These are phyloP conservation scores for Schizophyllum amplum DNA, from an alignment of 1,284 basidiomycete genomes.

Conservation along the genomic window DNA sequence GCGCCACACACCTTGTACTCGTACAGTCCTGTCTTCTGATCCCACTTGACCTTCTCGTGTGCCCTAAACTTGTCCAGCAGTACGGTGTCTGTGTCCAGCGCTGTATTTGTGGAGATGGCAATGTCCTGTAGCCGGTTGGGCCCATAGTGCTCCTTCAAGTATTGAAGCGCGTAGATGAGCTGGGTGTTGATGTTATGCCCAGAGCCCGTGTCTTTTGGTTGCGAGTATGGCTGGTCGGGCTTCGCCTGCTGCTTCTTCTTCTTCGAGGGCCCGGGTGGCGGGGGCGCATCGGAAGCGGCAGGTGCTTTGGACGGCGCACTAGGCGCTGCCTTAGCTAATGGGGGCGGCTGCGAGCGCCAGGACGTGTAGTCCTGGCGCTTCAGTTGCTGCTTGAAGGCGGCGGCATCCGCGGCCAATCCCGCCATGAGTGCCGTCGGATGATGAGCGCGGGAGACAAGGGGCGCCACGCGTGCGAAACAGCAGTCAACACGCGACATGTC, in stretches of 20 bases:
- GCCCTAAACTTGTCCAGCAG: slow-evolving; percentile 72
- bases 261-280: no score
- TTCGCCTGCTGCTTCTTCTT: slow-evolving; percentile 44
- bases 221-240: slow-evolving; percentile 43
- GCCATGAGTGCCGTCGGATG: slow-evolving; percentile 44
- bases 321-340: slow-evolving; percentile 13
- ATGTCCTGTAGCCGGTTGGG: slow-evolving; percentile 84
- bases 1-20: slow-evolving; percentile 69
- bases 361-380: slow-evolving; percentile 59
- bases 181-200: slow-evolving; percentile 82
- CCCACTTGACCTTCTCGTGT: slow-evolving; percentile 74
- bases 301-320: slow-evolving; percentile 23
- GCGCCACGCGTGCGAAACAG: background rate
- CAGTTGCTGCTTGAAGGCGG: slow-evolving; percentile 56
- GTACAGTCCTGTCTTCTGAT: slow-evolving; percentile 78
- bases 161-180: slow-evolving; percentile 76
- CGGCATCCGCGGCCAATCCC: slow-evolving; percentile 53
- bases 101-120: slow-evolving; percentile 70
- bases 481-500: background rate
- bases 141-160: slow-evolving; percentile 63
- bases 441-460: background rate
- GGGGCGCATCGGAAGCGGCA: no score
- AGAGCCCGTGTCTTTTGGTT: slow-evolving; percentile 77
- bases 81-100: slow-evolving; percentile 62
- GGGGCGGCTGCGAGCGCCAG: slow-evolving; percentile 59